phyloP scores from a whole-genome alignment of 768 basidiomycete species.

The Gloeostereum incarnatum region DNA sequence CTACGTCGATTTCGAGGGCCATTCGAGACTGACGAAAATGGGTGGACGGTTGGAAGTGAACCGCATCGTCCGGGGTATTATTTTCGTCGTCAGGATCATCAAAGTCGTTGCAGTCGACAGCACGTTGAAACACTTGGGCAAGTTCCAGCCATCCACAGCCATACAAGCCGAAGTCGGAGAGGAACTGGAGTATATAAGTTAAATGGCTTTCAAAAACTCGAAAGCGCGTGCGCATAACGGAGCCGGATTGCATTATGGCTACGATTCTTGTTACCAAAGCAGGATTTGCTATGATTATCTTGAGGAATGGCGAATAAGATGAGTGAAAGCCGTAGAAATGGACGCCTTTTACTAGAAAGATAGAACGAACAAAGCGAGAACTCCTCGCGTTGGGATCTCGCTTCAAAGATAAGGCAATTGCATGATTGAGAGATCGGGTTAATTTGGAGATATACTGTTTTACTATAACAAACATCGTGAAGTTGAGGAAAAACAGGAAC shows the following conservation, averaged over 20 bases:
- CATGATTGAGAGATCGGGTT: conserved; percentile 72
- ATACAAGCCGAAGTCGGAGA: conserved; percentile 91
- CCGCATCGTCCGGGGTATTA: background rate
- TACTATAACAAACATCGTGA: conserved; percentile 35
- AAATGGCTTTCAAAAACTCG: conserved; percentile 86
- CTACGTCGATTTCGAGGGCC: conserved; percentile 77
- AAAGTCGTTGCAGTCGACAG: conserved; percentile 23
- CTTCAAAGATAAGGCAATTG: conserved; percentile 74
- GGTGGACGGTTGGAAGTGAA: conserved; percentile 38
- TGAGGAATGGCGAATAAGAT: conserved; percentile 80
- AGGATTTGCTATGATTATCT: conserved; percentile 73
- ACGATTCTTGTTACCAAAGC: conserved; percentile 55
- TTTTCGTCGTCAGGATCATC: conserved; percentile 10
- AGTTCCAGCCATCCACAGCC: conserved; percentile 90
- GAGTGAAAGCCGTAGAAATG: conserved; percentile 94
- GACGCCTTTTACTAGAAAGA: conserved; percentile 86
- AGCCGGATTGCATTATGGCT: conserved; percentile 73
- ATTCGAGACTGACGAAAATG: conserved; percentile 58
- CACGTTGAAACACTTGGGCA: conserved; percentile 53
- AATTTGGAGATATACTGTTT: conserved; percentile 62
- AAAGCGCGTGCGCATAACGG: conserved; percentile 73
- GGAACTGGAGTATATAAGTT: conserved; percentile 81
- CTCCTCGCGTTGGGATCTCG: conserved; percentile 52
- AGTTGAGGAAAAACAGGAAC: conserved; percentile 1
- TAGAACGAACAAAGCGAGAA: conserved; percentile 60